These are phyloP conservation scores for Yarrowia deformans DNA, from an alignment of 805 yeast species.

Conservation along the genomic window DNA sequence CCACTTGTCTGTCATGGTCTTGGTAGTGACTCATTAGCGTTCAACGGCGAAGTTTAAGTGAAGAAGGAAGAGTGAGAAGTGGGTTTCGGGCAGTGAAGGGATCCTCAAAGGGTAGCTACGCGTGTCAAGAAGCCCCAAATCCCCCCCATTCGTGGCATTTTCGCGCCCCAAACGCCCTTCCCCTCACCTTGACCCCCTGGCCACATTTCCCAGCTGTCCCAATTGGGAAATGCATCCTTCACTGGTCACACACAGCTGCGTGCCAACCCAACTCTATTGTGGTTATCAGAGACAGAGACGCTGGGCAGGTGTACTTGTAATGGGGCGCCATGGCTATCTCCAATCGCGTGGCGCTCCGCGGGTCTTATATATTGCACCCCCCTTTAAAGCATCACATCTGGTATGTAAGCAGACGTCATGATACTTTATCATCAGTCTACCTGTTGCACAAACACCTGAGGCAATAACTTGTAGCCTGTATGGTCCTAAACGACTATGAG, in stretches of 20 bases:
- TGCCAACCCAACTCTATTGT: slow-evolving; percentile 15
- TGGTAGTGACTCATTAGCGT: slow-evolving; percentile 27
- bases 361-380: background rate
- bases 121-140: background rate
- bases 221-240: slow-evolving; percentile 34
- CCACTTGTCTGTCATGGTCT: slow-evolving; percentile 9
- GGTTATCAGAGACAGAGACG: slow-evolving; percentile 17
- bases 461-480: no score
- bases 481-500: no score
- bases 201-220: slow-evolving; percentile 8
- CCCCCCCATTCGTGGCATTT: background rate
- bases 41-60: slow-evolving; percentile 24
- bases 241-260: background rate
- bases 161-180: background rate
- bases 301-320: background rate
- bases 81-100: slow-evolving; percentile 1
- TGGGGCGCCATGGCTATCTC: background rate
- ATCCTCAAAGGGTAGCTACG: background rate
- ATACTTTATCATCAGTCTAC: no score
- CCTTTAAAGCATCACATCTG: background rate
- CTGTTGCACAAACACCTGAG: no score
- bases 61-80: slow-evolving; percentile 1
- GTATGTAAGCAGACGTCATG: no score
- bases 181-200: background rate
- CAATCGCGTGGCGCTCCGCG: background rate